A percentile compares a stretch with the other conserved stretches of the same genome.
These are phyloP conservation scores for Wickerhamiella hasegawae DNA, from an alignment of 805 yeast species.

Conservation along the genomic window DNA sequence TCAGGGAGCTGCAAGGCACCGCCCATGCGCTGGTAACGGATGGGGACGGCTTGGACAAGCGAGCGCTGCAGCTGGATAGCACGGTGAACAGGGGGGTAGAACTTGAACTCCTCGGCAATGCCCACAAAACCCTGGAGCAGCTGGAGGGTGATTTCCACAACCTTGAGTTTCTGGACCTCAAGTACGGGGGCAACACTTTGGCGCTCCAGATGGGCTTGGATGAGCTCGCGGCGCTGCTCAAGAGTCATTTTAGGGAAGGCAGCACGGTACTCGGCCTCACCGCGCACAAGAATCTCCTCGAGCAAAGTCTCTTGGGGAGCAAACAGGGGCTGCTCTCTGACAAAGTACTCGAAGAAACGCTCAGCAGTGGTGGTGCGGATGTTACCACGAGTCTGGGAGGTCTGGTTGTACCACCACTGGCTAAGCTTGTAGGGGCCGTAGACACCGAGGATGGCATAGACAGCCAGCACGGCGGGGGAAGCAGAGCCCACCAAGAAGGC, in stretches of 20 bases:
- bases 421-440: constrained; percentile 70
- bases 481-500: constrained; percentile 75
- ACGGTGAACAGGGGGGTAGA: constrained; percentile 42
- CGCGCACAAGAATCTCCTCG: constrained; percentile 35
- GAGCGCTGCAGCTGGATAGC: constrained; percentile 54
- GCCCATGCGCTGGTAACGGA: constrained; percentile 32
- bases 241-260: constrained; percentile 28
- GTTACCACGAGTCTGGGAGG: constrained; percentile 66
- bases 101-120: constrained; percentile 67
- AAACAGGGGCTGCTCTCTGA: constrained; percentile 39
- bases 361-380: constrained; percentile 76
- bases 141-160: constrained; percentile 48
- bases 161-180: constrained; percentile 33
- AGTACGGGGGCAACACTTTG: constrained; percentile 21
- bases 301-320: constrained; percentile 41
- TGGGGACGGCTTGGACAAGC: constrained; percentile 57
- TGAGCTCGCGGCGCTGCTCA: constrained; percentile 33
- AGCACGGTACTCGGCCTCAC: constrained; percentile 45
- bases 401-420: constrained; percentile 79
- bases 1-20: constrained; percentile 73
- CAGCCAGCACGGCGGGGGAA: constrained; percentile 46
- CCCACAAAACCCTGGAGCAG: constrained; percentile 61
- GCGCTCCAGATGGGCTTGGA: constrained; percentile 46
- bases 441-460: constrained; percentile 59
- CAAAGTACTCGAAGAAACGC: constrained; percentile 48